Evolutionary conservation across 2,329 filamentous ascomycete genomes (phyloP), one percentile per base, ranked within the genome.

Genomic region (Penicillium polonicum): DNA sequence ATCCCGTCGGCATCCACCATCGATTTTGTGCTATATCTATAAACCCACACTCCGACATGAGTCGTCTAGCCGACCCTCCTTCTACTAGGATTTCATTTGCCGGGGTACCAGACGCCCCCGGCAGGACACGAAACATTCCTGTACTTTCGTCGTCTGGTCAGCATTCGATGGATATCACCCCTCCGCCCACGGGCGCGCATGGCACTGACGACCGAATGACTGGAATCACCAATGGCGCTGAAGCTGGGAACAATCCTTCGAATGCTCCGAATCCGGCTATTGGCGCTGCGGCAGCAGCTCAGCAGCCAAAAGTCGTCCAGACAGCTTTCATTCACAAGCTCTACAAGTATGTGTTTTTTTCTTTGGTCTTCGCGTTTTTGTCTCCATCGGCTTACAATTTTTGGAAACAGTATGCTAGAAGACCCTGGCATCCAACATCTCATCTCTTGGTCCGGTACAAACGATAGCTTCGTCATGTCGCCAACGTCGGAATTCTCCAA

Each of bases 311-410:
- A 78, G 93, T 97, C 44, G 92, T 97, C 17, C 94, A 99, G 78
- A 97, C 94, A 12, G 94, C 94, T 23, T 99, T 99, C 71, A 97
- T 99, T 64, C 94, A 99, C 76, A 99, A 99, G 77, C 85, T 99
- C 36, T 99, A 97, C 82, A 97, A 95, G 92, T 97, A 82, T 71
- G 88, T 64, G 25, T 39, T 8, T 38, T 38, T 15, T 33, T 1
- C 23, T 35, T 35, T 19, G 39, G 25, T 25, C 23, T 49, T 52
- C 38, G 55, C 27, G 25, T 50, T 43, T 43, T 29, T 41, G 41
- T 49, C 29, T 38, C 29, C 33, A 57, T 21, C 44, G 39, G 57
- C 66, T 73, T 43, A 72, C 61, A 12, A 10, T 29, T 50, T 15
- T 27, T 29, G 56, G 38, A 49, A 45, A 63, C 72, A 97, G 93